Conservation (phyloP, 805 yeast species). For the Starmerella cellae region DNA sequence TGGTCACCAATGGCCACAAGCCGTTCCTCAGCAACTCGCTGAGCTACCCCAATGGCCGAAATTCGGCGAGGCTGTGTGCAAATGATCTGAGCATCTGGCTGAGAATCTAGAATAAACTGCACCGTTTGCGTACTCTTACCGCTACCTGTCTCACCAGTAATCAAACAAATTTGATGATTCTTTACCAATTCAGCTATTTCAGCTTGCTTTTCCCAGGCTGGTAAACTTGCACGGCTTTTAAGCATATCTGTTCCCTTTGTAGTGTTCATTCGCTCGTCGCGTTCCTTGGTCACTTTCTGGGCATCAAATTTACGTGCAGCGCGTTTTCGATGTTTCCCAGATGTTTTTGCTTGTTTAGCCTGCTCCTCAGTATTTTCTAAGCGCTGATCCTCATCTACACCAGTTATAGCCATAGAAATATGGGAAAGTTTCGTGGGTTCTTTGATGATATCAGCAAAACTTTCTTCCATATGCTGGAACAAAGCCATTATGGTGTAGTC, state of each 20-base stretch:
- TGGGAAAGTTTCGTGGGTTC: conserved; percentile 62
- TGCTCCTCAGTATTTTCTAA: background rate
- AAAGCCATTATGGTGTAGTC: conserved; percentile 54
- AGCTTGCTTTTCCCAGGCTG: conserved; percentile 67
- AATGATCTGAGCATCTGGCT: conserved; percentile 40
- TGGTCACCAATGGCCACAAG: conserved; percentile 51
- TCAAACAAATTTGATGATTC: conserved; percentile 49
- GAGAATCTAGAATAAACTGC: conserved; percentile 68
- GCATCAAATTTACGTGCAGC: conserved; percentile 22
- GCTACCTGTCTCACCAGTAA: conserved; percentile 96
- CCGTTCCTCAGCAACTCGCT: conserved; percentile 79
- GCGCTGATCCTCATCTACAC: conserved; percentile 17
- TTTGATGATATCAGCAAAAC: conserved; percentile 43
- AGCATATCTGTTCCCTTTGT: conserved; percentile 32
- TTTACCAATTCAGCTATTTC: conserved; percentile 45
- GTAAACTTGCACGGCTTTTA: conserved; percentile 42
- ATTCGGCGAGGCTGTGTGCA: conserved; percentile 96
- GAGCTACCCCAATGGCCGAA: conserved; percentile 88
- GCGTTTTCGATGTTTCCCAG: background rate
- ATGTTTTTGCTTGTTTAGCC: background rate
- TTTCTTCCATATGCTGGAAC: conserved; percentile 66
- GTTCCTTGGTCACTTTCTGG: conserved; percentile 27
- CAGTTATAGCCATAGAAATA: conserved; percentile 24
- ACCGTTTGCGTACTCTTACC: conserved; percentile 94
- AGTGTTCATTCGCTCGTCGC: conserved; percentile 27